These are phyloP conservation scores for Bolboschoenoplectus hybrid DNA, from an alignment of 202 grass and related monocot species.

Conservation along the genomic window DNA sequence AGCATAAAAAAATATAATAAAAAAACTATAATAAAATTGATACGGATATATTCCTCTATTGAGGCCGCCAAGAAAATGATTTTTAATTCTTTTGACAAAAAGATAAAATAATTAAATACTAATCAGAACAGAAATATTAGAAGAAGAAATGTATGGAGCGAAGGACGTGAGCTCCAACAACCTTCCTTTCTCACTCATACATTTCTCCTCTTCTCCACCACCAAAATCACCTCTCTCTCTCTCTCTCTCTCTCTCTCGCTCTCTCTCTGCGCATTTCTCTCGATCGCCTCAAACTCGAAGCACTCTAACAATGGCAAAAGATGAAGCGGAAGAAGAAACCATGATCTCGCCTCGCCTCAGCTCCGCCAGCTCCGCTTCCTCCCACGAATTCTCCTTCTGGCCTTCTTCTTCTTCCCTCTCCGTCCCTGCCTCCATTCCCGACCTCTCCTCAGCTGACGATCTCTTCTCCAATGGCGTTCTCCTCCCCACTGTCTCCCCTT, in stretches of 20 bases:
- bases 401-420: slow-evolving; percentile 38
- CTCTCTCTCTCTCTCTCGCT: background rate
- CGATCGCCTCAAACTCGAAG: background rate
- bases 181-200: slow-evolving; percentile 35
- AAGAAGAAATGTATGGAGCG: slow-evolving; percentile 24
- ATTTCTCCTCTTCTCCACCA: background rate
- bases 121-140: slow-evolving; percentile 28
- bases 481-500: slow-evolving; percentile 48
- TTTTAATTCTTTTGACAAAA: background rate
- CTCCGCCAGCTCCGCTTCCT: slow-evolving; percentile 44
- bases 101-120: slow-evolving; percentile 20
- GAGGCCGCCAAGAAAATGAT: background rate
- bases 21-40: background rate
- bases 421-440: slow-evolving; percentile 24
- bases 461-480: slow-evolving; percentile 73
- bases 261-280: background rate
- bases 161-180: slow-evolving; percentile 40
- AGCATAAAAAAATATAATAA: background rate
- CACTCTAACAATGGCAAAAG: background rate
- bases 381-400: slow-evolving; percentile 88
- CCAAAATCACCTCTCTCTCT: background rate
- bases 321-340: slow-evolving; percentile 29
- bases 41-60: background rate
- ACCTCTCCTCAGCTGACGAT: slow-evolving; percentile 62
- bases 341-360: slow-evolving; percentile 51